Evolutionary conservation across 2,329 filamentous ascomycete species (phyloP).

Genomic region (Microdochium bolleyi): DNA sequence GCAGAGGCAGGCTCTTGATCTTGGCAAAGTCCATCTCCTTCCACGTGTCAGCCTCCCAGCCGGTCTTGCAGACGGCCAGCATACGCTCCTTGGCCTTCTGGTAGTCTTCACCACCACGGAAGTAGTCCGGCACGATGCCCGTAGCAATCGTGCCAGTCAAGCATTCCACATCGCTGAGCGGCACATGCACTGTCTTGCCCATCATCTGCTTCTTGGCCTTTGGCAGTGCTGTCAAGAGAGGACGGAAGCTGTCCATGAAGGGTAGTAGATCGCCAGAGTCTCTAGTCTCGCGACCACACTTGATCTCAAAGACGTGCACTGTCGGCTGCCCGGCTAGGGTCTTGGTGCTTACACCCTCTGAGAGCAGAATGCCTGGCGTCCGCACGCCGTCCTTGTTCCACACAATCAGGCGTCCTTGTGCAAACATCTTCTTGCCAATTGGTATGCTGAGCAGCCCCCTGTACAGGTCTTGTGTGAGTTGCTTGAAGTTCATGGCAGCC

Average conservation of each 20-base stretch:
- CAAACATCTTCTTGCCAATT: constrained; percentile 72
- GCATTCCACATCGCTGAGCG: constrained; percentile 73
- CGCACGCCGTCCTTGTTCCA: constrained; percentile 80
- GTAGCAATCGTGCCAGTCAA: constrained; percentile 62
- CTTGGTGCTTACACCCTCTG: constrained; percentile 64
- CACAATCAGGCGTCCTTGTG: constrained; percentile 67
- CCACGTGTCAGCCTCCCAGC: constrained; percentile 69
- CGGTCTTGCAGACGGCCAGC: constrained; percentile 54
- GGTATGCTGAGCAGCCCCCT: constrained; percentile 70
- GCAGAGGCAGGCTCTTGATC: constrained; percentile 74
- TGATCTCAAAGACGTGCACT: constrained; percentile 73
- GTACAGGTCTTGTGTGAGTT: constrained; percentile 75
- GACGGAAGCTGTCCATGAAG: constrained; percentile 65
- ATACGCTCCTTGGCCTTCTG: constrained; percentile 59
- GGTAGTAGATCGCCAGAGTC: constrained; percentile 82
- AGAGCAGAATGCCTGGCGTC: constrained; percentile 71
- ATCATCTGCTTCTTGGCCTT: constrained; percentile 59
- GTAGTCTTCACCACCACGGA: constrained; percentile 40
- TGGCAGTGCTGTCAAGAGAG: constrained; percentile 59
- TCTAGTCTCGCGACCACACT: constrained; percentile 56
- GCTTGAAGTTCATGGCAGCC: constrained; percentile 71
- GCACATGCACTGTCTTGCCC: constrained; percentile 60
- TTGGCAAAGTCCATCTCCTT: constrained; percentile 76
- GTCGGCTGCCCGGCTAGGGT: constrained; percentile 49
- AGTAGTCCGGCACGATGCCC: constrained; percentile 52